Base-by-base conservation (phyloP, 2,329 filamentous ascomycete genomes). In the Cladophialophora psammophila region DNA sequence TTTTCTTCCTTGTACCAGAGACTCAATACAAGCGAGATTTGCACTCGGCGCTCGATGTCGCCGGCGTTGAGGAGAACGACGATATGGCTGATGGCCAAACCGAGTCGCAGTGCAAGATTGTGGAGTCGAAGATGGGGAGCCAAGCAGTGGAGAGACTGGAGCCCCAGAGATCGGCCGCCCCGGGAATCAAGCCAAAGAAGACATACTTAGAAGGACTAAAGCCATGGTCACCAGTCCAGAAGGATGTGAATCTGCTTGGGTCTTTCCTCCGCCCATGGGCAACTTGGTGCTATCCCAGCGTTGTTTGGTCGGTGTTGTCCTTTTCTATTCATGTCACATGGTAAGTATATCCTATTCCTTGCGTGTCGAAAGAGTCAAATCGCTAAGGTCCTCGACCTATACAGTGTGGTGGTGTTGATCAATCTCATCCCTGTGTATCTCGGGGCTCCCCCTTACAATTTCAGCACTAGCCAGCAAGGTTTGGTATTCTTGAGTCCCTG, bases 401-500 rank as follows among this genome's bases (percentile, higher is more conserved):
- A 32, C 36, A 58, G 55, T n/a, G 36, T 58, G 8, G 36, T 58
- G 3, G 36, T 58, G 1, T 5, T 58, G 35, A 59, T 65, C 10
- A 53, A 42, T 8, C 18, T 60, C 9, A 40, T 60, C 0, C 63
- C 63, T 5, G 35, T 65, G n/a, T 52, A 65, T 7, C 12, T 65
- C 8, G 38, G 55, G 54, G 26, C 59, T 2, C 52, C 60, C 0
- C 67, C 70, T 0, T 78, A 78, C 53, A 69, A 71, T 18, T 78
- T 78, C 65, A 68, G 67, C 42, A 62, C 76, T 5, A 78, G 74
- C 67, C 77, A 79, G 64, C 72, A 75, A 0, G 86, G 85, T 0
- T 78, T 87, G 3, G 84, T 82, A 67, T 87, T 86, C 67, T 72
- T 86, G 32, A 73, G 81, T 0, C 79, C 80, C 15, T 74, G 86